Evolutionary conservation across 2,329 filamentous ascomycete species (phyloP), one percentile per base, ranked within the genome.

Genomic region (Rasamsonia emersonii): DNA sequence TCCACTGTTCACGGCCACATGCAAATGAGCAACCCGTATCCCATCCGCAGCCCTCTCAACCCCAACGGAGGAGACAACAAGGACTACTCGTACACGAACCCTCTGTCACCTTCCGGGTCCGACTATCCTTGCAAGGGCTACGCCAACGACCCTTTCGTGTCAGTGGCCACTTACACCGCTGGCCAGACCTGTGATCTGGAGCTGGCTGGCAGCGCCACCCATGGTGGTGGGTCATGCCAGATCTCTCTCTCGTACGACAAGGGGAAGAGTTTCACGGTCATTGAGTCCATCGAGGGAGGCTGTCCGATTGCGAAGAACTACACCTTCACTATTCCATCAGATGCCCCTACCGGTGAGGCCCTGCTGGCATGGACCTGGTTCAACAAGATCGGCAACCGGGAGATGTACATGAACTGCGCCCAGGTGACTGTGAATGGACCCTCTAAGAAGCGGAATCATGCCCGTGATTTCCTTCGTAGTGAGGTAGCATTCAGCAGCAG

Each of bases 381-480:
- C 62, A 86, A 86, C 65, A 65, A 76, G 42, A 59, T 81, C 24
- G 82, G 83, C 16, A 86, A 86, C 61, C 72, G 83, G 28, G 83
- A 89, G 56, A 83, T 82, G 73, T 91, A 91, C 70, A 86, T 86
- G 79, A 85, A 86, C 61, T 91, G 84, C 51, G 82, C 83, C 5
- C 67, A 73, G 31, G 71, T 88, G 45, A 75, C 71, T 40, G 77
- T 86, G 20, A 50, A 59, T 2, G 53, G 53, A 8, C 37, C 31
- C 17, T 35, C 31, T 10, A 15, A 26, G 18, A 42, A 40, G 20
- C 35, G 42, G 18, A 18, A 20, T 21, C 43, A 45, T 20, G 11
- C 39, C 21, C 41, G 41, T 17, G 29, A 37, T 24, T 28, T 38
- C 16, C 13, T 24, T 14, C 36, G 36, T 15, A 32, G n/a, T n/a